A percentile compares a stretch with the other conserved stretches of the same genome.
Evolutionary conservation across 2,329 filamentous ascomycete genomes (phyloP).

Genomic region (Madurella fahalii): DNA sequence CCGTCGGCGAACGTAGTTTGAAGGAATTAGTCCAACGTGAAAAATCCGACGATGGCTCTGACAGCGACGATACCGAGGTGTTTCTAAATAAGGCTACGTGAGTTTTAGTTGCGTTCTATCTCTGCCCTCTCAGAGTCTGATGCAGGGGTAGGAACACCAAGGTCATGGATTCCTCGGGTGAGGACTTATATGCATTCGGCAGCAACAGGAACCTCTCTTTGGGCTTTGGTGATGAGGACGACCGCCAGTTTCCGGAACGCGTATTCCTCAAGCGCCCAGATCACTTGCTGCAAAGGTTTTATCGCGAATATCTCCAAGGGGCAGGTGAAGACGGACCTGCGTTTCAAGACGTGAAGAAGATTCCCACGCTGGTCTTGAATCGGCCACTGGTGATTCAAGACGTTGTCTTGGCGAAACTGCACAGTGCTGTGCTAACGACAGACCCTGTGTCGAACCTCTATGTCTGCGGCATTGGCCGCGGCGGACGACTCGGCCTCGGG

Average conservation of each 20-base stretch:
- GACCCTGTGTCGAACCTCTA: constrained; percentile 90
- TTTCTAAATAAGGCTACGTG: constrained; percentile 23
- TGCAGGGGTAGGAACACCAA: constrained; percentile 14
- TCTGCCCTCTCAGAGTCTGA: constrained; percentile 11
- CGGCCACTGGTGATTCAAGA: constrained; percentile 74
- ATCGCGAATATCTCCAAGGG: constrained; percentile 60
- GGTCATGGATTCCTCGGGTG: constrained; percentile 45
- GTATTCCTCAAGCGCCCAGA: constrained; percentile 72
- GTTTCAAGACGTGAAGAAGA: constrained; percentile 40
- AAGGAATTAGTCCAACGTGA: constrained; percentile 38
- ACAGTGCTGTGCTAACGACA: constrained; percentile 81
- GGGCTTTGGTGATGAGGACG: constrained; percentile 91
- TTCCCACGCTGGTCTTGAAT: constrained; percentile 70
- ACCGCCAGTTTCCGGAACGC: constrained; percentile 88
- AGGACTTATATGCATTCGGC: constrained; percentile 90
- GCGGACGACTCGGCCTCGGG: constrained; percentile 82
- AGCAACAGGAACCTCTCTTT: constrained; percentile 94
- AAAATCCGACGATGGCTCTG: constrained; percentile 49
- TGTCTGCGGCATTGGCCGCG: constrained; percentile 85
- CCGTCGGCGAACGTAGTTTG: constrained; percentile 73
- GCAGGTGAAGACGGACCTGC: constrained; percentile 36
- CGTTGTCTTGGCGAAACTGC: constrained; percentile 83
- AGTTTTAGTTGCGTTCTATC: constrained; percentile 20
- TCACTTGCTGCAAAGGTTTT: constrained; percentile 69
- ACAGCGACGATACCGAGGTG: constrained; percentile 46